Evolutionary conservation across 2,329 filamentous ascomycete genomes (phyloP).

Genomic region (Beauveria pseudobassiana): DNA sequence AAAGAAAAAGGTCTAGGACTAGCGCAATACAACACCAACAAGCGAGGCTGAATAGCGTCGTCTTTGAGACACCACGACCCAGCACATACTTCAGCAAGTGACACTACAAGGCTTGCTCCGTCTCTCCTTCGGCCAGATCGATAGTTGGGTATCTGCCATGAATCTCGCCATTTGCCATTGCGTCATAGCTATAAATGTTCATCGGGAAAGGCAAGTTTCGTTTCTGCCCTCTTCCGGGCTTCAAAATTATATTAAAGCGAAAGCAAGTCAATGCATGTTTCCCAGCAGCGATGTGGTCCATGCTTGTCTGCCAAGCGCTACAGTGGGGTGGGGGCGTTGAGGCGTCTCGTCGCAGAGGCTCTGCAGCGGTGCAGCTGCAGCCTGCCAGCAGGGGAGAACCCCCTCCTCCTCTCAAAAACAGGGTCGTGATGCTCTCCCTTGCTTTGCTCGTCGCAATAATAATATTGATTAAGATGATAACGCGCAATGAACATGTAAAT

Average conservation of each 20-base stretch:
- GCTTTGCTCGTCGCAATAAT: no score
- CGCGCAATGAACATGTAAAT: no score
- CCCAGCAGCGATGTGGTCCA: not conserved
- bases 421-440: no score
- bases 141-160: not conserved
- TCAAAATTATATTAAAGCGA: not conserved
- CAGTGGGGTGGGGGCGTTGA: not conserved
- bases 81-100: no score
- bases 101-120: not conserved
- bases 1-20: no score
- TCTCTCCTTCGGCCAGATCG: not conserved
- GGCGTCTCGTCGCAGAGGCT: not conserved
- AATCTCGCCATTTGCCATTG: not conserved
- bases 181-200: not conserved
- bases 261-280: not conserved
- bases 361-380: not conserved
- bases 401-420: no score
- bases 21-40: no score
- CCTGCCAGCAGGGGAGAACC: no score
- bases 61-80: not conserved
- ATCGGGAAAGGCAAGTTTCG: slow-evolving; percentile 8
- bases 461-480: no score
- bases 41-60: no score
- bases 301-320: slow-evolving; percentile 3
- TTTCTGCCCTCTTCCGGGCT: not conserved